Evolutionary conservation across 139 green algal genomes (phyloP), one percentile per base, ranked within the genome.

Genomic region (Zygnema circumcarinatum): DNA sequence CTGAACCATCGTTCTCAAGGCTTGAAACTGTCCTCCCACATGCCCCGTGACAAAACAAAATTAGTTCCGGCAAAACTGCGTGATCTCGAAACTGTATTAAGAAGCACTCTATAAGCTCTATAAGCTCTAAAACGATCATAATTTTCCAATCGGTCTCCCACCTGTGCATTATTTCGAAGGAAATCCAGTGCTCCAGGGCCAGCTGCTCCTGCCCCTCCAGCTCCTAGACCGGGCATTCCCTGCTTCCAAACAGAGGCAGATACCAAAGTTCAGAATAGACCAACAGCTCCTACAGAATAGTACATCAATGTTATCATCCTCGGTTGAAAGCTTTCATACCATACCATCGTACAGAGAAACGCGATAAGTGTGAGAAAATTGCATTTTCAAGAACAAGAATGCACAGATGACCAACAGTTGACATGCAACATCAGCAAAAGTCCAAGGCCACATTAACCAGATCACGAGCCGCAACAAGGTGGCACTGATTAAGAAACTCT

Each of bases 1-100:
- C 88, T 96, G 95, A 62, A 99, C 96, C 68, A 98, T 94, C 0
- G 92, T 87, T 2, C 95, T 92, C 86, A 99, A 88, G 47, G 94
- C 90, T 80, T 96, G 94, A 83, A 99, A 98, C 90, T 98, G 95
- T 56, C 47, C 54, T 1, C 33, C 79, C 33, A 22, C 78, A 76
- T 33, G 39, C 78, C n/a, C 33, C 74, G 72, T 31, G n/a, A 81
- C 1, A 83, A 85, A 32, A n/a, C 56, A n/a, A 72, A 35, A n/a
- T n/a, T 72, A 72, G n/a, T 72, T 35, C 56, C 56, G 29, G 56
- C 56, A 72, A 72, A 72, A 72, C 0, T 79, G 75, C 67, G 38
- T 29, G 39, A 83, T 33, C 1, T 41, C 1, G 35, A 76, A 20
- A 7, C 2, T 75, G 68, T 1, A 1, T 20, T 0, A 39, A 1